A percentile compares a stretch with the other conserved stretches of the same genome.
phyloP scores from a whole-genome alignment of 2,329 filamentous ascomycete species.

The Cladosporium sp. region DNA sequence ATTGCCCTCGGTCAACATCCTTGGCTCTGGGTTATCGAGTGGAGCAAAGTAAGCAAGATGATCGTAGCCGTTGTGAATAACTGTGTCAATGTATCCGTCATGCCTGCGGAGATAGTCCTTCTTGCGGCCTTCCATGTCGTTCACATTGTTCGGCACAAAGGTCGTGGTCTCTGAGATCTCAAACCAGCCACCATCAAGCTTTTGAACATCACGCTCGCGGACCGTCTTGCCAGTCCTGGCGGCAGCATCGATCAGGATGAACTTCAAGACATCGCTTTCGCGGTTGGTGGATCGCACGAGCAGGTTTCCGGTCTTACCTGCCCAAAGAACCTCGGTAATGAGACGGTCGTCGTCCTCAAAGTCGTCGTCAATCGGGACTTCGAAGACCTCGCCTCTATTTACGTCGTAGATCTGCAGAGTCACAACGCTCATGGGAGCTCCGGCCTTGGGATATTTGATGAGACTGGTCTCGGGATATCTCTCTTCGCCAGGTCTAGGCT shows the following conservation, averaged over 20 bases:
- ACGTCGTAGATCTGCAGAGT: conserved; percentile 86
- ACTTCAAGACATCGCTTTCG: conserved; percentile 83
- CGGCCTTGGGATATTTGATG: conserved; percentile 97
- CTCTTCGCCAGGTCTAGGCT: conserved; percentile 65
- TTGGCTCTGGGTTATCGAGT: conserved; percentile 71
- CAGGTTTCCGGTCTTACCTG: conserved; percentile 64
- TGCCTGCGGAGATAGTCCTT: conserved; percentile 38
- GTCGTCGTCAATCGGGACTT: conserved; percentile 67
- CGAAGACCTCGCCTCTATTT: conserved; percentile 67
- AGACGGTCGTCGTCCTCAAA: conserved; percentile 78
- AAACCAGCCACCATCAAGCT: conserved; percentile 95
- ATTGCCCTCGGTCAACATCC: conserved; percentile 76
- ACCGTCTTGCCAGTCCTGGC: conserved; percentile 70
- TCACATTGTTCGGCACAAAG: conserved; percentile 67
- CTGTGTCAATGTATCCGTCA: conserved; percentile 88
- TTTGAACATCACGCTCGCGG: conserved; percentile 68
- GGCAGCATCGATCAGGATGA: conserved; percentile 76
- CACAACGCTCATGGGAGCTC: conserved; percentile 86
- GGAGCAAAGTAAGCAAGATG: conserved; percentile 92
- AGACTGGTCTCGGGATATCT: conserved; percentile 82
- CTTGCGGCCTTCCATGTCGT: conserved; percentile 63
- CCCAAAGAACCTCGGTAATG: conserved; percentile 91
- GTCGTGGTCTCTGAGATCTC: conserved; percentile 82
- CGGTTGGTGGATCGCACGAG: conserved; percentile 89
- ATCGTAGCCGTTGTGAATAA: conserved; percentile 80